Base-by-base conservation (phyloP, 495 filamentous ascomycete genomes). In the Peziza echinospora region DNA sequence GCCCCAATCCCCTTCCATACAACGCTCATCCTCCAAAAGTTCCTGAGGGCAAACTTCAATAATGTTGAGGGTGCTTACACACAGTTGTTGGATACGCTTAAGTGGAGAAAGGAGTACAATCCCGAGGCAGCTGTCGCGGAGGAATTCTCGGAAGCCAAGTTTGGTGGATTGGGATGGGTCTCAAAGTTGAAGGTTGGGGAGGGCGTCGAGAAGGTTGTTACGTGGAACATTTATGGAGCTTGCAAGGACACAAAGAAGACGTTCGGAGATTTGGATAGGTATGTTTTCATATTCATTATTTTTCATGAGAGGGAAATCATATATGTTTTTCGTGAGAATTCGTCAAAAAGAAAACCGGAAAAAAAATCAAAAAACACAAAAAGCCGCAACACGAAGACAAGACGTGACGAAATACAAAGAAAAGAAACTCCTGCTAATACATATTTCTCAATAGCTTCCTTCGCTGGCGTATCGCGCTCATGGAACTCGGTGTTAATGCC, bases 181-280 rank as follows among this genome's bases (percentile, higher is more conserved):
- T 73, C 71, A 5, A 64, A 52, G 41, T 11, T 64, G 10, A 58
- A 53, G 41, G 47, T 67, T 49, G 48, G 55, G 17, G 59, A 65
- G 19, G 68, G 69, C 24, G 59, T 60, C 13, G 64, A 60, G 43
- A 75, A 75, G 60, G 67, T 71, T 43, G 69, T 75, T 11, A 86
- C 80, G 16, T 91, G 83, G 79, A 89, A 91, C 54, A 74, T 89
- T 55, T 93, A 93, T 60, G 84, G 84, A 2, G 70, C 69, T 16
- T 79, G 79, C 48, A 84, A 84, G 67, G 66, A 75, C 50, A 65
- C 73, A 16, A 70, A 76, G 46, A 67, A 67, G 40, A 84, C 83
- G 0, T 92, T 92, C 63, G 78, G 76, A 4, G 69, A 84, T 55
- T 62, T 80, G 5, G 71, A 84, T 11, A 79, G 80, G 82, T 87